phyloP scores from a whole-genome alignment of 768 basidiomycete species.

The Boletus insuetus region DNA sequence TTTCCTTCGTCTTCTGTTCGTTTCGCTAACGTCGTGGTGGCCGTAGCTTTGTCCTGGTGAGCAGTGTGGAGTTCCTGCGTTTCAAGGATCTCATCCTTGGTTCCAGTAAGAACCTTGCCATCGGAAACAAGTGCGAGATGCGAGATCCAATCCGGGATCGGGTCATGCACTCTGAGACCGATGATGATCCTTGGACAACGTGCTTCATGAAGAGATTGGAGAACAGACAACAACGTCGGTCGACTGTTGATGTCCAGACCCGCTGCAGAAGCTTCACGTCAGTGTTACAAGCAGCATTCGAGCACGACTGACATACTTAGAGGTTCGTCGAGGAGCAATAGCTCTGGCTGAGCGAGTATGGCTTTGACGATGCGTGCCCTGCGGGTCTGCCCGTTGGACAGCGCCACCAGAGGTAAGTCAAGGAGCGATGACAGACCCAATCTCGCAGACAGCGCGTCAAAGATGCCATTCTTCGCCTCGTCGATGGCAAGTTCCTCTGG shows the following conservation, averaged over 20 bases:
- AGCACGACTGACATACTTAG: conserved; percentile 51
- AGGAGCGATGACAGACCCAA: conserved; percentile 63
- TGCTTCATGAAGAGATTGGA: conserved; percentile 50
- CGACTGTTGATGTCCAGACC: conserved; percentile 71
- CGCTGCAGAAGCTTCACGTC: conserved; percentile 42
- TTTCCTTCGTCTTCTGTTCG: conserved; percentile 23
- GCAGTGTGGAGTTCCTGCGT: conserved; percentile 12
- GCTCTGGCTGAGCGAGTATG: conserved; percentile 62
- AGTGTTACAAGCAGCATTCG: not conserved
- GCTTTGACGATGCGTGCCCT: conserved; percentile 81
- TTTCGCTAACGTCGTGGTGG: not conserved
- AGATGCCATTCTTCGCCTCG: conserved; percentile 32
- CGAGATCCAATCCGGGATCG: conserved; percentile 68
- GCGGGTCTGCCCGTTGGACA: conserved; percentile 92
- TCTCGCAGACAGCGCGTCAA: conserved; percentile 51
- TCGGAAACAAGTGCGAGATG: conserved; percentile 59
- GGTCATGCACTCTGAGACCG: conserved; percentile 67
- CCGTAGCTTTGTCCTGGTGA: not conserved
- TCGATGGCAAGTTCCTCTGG: conserved; percentile 25
- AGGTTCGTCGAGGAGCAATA: conserved; percentile 90
- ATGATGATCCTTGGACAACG: conserved; percentile 60
- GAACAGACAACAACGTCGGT: conserved; percentile 49
- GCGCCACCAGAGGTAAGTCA: conserved; percentile 79
- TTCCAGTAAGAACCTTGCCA: conserved; percentile 50
- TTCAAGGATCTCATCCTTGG: conserved; percentile 44